Evolutionary conservation across 208 protist species (phyloP).

Genomic region (Trypanosoma caninum): DNA sequence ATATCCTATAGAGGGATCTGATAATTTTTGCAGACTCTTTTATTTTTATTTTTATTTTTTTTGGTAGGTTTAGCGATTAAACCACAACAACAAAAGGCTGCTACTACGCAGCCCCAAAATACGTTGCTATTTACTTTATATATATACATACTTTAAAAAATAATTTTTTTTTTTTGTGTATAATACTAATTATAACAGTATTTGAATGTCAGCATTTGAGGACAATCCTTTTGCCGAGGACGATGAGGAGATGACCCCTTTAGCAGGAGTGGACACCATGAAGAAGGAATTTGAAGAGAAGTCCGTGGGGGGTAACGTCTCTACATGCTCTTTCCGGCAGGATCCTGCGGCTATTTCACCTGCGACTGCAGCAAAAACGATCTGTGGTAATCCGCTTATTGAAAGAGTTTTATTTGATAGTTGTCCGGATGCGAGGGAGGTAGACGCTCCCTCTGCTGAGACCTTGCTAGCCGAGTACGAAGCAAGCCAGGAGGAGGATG

Average conservation of each 20-base stretch:
- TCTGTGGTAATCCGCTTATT: too few relatives aligned
- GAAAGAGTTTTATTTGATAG: not conserved
- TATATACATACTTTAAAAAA: not conserved
- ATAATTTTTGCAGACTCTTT: not conserved
- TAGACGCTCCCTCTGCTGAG: not conserved
- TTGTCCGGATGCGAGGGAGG: not conserved
- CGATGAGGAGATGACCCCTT: slow-evolving; percentile 24
- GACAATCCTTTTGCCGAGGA: slow-evolving; percentile 74
- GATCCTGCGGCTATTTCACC: too few relatives aligned
- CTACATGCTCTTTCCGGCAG: too few relatives aligned
- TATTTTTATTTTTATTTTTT: not conserved
- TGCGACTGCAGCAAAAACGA: not conserved
- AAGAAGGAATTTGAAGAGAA: slow-evolving; percentile 9
- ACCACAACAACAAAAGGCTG: too few relatives aligned
- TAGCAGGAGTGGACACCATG: not conserved
- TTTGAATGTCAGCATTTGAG: slow-evolving; percentile 38
- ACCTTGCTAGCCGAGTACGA: slow-evolving; percentile 52
- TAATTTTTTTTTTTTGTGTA: not conserved
- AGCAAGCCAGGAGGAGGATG: slow-evolving; percentile 53
- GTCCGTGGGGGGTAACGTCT: not conserved
- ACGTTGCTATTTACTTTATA: not conserved
- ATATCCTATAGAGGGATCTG: not conserved
- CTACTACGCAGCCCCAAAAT: too few relatives aligned
- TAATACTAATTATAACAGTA: slow-evolving; percentile 4
- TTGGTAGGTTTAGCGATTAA: too few relatives aligned